A percentile compares a stretch with the other conserved stretches of the same genome.
Conservation (phyloP, 2,329 filamentous ascomycete species). For the Neofusicoccum kwambonambiense region DNA sequence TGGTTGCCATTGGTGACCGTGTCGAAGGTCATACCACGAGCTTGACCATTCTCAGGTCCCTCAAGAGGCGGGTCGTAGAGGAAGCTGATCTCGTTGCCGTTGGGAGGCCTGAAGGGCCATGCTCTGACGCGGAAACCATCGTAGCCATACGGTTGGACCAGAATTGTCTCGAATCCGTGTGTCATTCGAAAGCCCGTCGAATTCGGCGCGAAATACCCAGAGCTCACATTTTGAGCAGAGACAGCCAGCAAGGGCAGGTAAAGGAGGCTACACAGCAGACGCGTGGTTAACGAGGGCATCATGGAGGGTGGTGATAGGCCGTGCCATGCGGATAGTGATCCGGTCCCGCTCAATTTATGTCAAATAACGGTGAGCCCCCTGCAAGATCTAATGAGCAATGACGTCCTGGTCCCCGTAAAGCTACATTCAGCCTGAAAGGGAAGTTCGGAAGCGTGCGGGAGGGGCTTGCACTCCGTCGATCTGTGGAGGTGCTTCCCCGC, state of each 20-base stretch:
- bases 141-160: conserved; percentile 41
- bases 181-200: conserved; percentile 34
- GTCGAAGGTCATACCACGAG: conserved; percentile 34
- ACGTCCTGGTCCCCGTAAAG: not conserved
- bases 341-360: not conserved
- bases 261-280: not conserved
- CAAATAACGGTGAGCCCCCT: not conserved
- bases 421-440: conserved; percentile 1
- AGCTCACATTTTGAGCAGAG: not conserved
- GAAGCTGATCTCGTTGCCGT: conserved; percentile 38
- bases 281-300: not conserved
- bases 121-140: conserved; percentile 42
- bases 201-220: conserved; percentile 23
- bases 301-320: not conserved
- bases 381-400: not conserved
- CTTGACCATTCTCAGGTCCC: conserved; percentile 34
- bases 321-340: not conserved
- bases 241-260: not conserved
- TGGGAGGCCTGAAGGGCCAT: conserved; percentile 38
- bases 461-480: conserved; percentile 5
- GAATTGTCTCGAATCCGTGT: conserved; percentile 40
- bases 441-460: conserved; percentile 11
- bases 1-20: conserved; percentile 33
- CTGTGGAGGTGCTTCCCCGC: conserved; percentile 15
- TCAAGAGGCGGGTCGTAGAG: conserved; percentile 42